phyloP scores from a whole-genome alignment of 2,329 filamentous ascomycete genomes.

The Macrophomina tecta region DNA sequence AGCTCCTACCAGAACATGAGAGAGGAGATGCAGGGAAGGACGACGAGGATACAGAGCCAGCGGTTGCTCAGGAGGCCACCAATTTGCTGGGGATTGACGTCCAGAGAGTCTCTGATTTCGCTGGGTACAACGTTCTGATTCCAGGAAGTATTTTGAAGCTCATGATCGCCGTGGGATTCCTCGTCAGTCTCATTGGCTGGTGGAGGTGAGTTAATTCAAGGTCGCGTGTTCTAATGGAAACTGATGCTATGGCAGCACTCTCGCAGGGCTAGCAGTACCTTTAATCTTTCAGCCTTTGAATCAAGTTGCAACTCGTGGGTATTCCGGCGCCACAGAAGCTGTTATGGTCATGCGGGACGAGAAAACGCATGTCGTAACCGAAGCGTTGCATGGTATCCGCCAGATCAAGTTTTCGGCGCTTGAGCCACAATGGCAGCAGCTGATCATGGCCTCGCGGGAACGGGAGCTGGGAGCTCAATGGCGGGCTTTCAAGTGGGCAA shows the following conservation, averaged over 20 bases:
- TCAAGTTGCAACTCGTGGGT: background rate
- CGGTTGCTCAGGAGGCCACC: constrained; percentile 66
- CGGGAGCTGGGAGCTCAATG: constrained; percentile 71
- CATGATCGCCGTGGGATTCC: constrained; percentile 68
- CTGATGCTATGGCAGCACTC: background rate
- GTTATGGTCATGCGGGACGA: constrained; percentile 78
- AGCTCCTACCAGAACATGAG: constrained; percentile 44
- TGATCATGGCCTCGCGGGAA: constrained; percentile 68
- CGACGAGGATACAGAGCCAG: background rate
- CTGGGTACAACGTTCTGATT: constrained; percentile 70
- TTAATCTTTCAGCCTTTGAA: constrained; percentile 17
- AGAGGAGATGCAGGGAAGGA: constrained; percentile 28
- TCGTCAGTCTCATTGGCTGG: constrained; percentile 69
- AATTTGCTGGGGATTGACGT: constrained; percentile 79
- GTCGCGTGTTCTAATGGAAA: no score
- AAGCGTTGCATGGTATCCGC: constrained; percentile 77
- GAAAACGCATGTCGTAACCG: constrained; percentile 76
- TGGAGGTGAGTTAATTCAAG: no score
- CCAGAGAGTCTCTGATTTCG: constrained; percentile 71
- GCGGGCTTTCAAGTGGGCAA: constrained; percentile 69
- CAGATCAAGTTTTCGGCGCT: constrained; percentile 85
- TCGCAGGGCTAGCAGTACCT: background rate
- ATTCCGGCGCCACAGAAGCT: constrained; percentile 54
- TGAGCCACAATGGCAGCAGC: constrained; percentile 76
- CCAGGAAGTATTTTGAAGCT: constrained; percentile 68